Evolutionary conservation across 345 rosid species (phyloP).

Genomic region (Acer saccharum): DNA sequence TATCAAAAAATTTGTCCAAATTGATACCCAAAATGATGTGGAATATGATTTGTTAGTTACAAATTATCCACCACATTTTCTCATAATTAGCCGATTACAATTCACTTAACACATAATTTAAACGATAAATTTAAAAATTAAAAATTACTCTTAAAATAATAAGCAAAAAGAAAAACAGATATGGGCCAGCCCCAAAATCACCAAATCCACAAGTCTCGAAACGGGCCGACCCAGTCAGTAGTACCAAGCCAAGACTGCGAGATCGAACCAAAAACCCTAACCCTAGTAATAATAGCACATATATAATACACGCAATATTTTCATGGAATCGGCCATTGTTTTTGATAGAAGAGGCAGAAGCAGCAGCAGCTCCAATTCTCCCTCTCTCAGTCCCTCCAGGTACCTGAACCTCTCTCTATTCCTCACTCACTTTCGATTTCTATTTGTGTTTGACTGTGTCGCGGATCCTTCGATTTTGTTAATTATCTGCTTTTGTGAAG

Average conservation of each 20-base stretch:
- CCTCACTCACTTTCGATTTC: not conserved
- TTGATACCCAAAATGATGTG: too few species aligned
- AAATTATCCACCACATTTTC: too few species aligned
- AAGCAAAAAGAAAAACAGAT: not conserved
- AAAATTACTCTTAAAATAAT: too few species aligned
- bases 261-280: slow-evolving; percentile 15
- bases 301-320: not conserved
- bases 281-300: not conserved
- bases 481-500: not conserved
- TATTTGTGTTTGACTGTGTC: not conserved
- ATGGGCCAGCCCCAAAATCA: not conserved
- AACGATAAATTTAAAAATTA: too few species aligned
- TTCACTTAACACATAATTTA: too few species aligned
- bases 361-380: slow-evolving; percentile 10
- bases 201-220: not conserved
- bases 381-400: not conserved
- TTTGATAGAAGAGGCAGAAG: slow-evolving; percentile 6
- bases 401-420: not conserved
- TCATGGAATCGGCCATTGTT: slow-evolving; percentile 4
- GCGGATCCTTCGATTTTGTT: not conserved
- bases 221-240: not conserved
- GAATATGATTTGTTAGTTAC: too few species aligned
- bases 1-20: too few species aligned
- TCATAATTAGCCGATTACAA: too few species aligned
- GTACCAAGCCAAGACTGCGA: not conserved